Base-by-base conservation (phyloP, 106 monocot species). In the Dendrobium nobile region DNA sequence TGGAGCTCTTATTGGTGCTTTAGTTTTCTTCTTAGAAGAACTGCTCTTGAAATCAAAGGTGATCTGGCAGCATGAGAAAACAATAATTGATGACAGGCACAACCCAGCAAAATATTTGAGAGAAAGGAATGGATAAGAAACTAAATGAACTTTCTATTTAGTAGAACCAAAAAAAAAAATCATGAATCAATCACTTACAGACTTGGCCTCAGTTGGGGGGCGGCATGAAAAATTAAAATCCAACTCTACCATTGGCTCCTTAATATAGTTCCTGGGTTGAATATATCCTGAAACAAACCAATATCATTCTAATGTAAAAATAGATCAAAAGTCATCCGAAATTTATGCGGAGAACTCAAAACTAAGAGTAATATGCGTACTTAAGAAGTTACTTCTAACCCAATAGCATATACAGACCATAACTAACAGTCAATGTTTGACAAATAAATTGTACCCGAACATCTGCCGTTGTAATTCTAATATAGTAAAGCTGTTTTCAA, bases 41-140 rank as follows among this genome's bases (percentile, higher is more conserved):
- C 59, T 82, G 79, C 58, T 56, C 64, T 72, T 81, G 27, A 84
- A 83, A 28, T 82, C 86, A 8, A 64, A 78, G 54, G 72, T 41
- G 80, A 81, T 68, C 92, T 93, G 79, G 9, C 31, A 83, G 75
- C n/a, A 70, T 61, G 7, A 59, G 58, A 64, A 82, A 67, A 4
- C 73, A 83, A 78, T 40, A 55, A 40, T 27, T 77, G 41, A 48
- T 58, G 5, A 15, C 41, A 73, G 27, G 41, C 67, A 67, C 0
- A 73, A 19, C 2, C 61, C 3, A 55, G 19, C 19, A 16, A 67
- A 77, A 70, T 22, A 79, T 51, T 26, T 47, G 58, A 26, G 43
- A 83, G 41, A 84, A 43, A 54, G 15, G 4, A 75, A 54, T 51
- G 37, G 10, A 55, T 42, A 73, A 26, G 5, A 19, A 77, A 44